Conservation (phyloP, 2,329 filamentous ascomycete species). For the Aspergillus versicolor region DNA sequence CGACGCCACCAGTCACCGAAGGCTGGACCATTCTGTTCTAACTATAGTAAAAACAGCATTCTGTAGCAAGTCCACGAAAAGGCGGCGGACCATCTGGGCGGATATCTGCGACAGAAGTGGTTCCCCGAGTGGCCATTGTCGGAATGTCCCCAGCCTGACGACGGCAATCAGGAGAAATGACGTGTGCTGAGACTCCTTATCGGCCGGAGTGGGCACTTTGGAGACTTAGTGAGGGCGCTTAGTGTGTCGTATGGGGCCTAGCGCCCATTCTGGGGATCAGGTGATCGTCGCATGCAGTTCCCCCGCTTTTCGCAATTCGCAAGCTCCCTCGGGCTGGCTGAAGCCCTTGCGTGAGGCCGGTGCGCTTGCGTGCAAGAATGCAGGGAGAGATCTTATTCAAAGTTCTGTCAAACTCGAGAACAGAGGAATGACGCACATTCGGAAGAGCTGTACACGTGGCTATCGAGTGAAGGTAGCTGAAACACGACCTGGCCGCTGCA, state of each 20-base stretch:
- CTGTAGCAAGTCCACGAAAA: not conserved
- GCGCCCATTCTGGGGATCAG: constrained; percentile 16
- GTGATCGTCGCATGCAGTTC: constrained; percentile 24
- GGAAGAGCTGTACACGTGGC: not conserved
- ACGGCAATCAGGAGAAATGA: constrained; percentile 13
- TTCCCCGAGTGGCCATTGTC: not conserved
- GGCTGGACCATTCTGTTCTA: not conserved
- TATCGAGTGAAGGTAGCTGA: not conserved
- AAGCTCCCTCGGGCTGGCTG: not conserved
- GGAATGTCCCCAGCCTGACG: not conserved
- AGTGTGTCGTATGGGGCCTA: not conserved
- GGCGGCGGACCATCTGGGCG: not conserved
- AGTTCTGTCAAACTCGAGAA: not conserved
- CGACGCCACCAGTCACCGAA: constrained; percentile 23
- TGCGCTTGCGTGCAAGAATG: not conserved
- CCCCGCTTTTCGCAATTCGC: constrained; percentile 8
- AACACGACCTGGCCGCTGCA: not conserved
- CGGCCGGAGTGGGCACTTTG: constrained; percentile 3
- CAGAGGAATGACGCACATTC: not conserved
- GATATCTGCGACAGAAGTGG: not conserved
- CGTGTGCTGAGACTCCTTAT: constrained; percentile 15
- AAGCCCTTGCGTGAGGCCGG: not conserved
- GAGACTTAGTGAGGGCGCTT: constrained; percentile 12
- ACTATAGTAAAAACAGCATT: not conserved
- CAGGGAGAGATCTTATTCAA: not conserved